phyloP scores from a whole-genome alignment of 2,329 filamentous ascomycete genomes.

The Tympanopsis confertula region DNA sequence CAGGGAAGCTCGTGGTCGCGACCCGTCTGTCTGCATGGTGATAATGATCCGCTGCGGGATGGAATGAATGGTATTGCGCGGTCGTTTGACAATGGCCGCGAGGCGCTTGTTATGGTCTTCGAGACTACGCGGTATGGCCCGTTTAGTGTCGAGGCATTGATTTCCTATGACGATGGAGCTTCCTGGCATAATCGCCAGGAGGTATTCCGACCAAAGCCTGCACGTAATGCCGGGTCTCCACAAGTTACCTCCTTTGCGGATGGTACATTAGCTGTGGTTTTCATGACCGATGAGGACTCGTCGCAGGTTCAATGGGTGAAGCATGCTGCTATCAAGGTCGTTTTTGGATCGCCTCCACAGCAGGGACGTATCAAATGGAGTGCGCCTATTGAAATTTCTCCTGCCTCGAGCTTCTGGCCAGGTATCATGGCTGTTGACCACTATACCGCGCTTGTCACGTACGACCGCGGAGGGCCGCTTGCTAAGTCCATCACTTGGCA shows the following conservation, averaged over 20 bases:
- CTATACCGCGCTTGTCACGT: not conserved
- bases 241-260: slow-evolving; percentile 27
- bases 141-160: slow-evolving; percentile 29
- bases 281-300: slow-evolving; percentile 33
- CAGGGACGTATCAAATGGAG: slow-evolving; percentile 21
- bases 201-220: slow-evolving; percentile 23
- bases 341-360: slow-evolving; percentile 19
- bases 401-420: slow-evolving; percentile 22
- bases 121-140: slow-evolving; percentile 27
- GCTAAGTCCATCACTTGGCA: not conserved
- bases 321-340: slow-evolving; percentile 25
- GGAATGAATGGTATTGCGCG: slow-evolving; percentile 31
- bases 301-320: slow-evolving; percentile 21
- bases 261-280: slow-evolving; percentile 25
- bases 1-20: slow-evolving; percentile 27
- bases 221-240: slow-evolving; percentile 29
- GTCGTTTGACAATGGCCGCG: slow-evolving; percentile 16
- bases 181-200: slow-evolving; percentile 26
- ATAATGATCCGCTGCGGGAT: slow-evolving; percentile 23
- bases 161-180: slow-evolving; percentile 29
- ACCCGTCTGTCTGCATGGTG: slow-evolving; percentile 26
- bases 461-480: not conserved
- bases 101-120: slow-evolving; percentile 29
- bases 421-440: slow-evolving; percentile 14
- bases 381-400: slow-evolving; percentile 14